Evolutionary conservation across 106 monocot species (phyloP), one percentile per base, ranked within the genome.

Genomic region (Apostasia shenzhenica): DNA sequence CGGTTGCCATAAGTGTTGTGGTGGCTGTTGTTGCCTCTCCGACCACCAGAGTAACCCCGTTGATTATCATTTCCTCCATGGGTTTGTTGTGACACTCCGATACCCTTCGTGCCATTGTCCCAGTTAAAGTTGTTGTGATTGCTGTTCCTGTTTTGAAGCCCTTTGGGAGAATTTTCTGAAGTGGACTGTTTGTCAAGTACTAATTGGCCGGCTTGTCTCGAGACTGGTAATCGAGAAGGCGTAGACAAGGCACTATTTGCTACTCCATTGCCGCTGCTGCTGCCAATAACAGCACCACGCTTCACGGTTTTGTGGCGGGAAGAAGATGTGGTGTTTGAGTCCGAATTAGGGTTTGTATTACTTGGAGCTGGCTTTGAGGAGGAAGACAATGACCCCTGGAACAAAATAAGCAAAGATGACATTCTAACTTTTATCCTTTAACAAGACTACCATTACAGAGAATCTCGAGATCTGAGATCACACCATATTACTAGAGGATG

Each of bases 1-100:
- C 81, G 65, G 59, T 67, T 57, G 57, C 55, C 56, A 62, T 63
- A 78, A 47, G n/a, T 76, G 69, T 45, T 50, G 14, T 80, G 70
- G 3, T 81, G 79, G 45, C 73, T 66, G 46, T 63, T 56, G 37
- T 72, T 78, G 3, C 67, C 71, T 72, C 81, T 75, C 73, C 84
- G 14, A 68, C 70, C 74, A n/a, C 75, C 75, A 69, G 77, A 66
- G 70, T 76, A 76, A 38, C 70, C 46, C 13, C 84, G 77, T 7
- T 72, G 81, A 13, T 85, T 68, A 11, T 91, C 78, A 67, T 73
- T 75, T 4, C 76, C 74, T 12, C 76, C 72, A 46, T 80, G 79
- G 2, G 71, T 2, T 41, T 80, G 77, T 1, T 74, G 40, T 2
- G 76, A 61, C 41, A 75, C 76, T 26, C 78, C 86, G 56, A 53